These are phyloP conservation scores for Penicillium sp. DNA, from an alignment of 2,329 filamentous ascomycete species.

Conservation along the genomic window DNA sequence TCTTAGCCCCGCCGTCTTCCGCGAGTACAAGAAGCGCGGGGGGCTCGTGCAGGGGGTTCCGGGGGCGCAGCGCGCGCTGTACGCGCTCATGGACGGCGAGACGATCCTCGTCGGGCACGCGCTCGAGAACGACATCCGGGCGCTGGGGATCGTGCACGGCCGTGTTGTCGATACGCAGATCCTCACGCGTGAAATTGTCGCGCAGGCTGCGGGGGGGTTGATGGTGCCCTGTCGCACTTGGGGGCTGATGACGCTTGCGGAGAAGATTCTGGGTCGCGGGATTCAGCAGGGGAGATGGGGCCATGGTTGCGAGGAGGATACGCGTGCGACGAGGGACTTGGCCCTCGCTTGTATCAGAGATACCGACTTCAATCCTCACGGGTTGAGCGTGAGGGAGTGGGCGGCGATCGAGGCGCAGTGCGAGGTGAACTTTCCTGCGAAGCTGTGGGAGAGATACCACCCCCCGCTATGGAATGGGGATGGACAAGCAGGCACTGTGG, in stretches of 20 bases:
- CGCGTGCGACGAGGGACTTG: neutral
- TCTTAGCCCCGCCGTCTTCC: neutral
- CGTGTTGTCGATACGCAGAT: neutral
- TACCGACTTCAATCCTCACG: too few species aligned
- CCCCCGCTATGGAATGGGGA: neutral
- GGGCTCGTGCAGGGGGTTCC: neutral
- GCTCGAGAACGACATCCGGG: neutral
- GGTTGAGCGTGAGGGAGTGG: neutral
- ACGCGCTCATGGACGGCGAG: neutral
- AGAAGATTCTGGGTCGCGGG: neutral
- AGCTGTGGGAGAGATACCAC: neutral
- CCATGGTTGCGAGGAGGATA: slow-evolving; percentile 2
- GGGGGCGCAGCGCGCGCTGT: neutral
- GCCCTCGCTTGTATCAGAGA: neutral
- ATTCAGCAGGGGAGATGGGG: neutral
- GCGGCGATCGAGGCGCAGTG: neutral
- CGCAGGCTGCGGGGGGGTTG: neutral
- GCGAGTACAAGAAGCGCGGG: neutral
- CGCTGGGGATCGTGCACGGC: neutral
- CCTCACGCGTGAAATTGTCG: neutral
- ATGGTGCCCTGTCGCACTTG: neutral
- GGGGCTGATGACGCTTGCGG: neutral
- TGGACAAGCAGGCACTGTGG: neutral
- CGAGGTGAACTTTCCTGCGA: neutral
- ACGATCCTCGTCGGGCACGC: neutral